phyloP scores from a whole-genome alignment of 495 filamentous ascomycete species.

The Xylaria venustula region DNA sequence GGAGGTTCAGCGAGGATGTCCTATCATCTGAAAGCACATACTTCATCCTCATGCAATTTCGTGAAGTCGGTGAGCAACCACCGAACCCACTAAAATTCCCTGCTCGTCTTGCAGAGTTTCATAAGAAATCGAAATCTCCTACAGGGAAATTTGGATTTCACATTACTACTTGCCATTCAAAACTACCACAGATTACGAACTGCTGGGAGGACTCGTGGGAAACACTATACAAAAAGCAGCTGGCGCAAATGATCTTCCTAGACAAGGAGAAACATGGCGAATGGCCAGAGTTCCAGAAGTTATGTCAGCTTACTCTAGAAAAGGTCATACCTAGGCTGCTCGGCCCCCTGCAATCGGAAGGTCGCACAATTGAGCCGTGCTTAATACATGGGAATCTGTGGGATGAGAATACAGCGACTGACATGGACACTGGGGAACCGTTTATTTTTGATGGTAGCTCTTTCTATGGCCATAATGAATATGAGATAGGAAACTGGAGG shows the following conservation, averaged over 20 bases:
- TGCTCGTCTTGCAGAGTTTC: constrained; percentile 32
- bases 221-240: constrained; percentile 29
- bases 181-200: constrained; percentile 15
- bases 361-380: constrained; percentile 35
- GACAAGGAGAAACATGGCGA: constrained; percentile 15
- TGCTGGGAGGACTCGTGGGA: constrained; percentile 44
- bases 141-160: constrained; percentile 50
- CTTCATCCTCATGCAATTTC: too few relatives aligned
- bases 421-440: constrained; percentile 27
- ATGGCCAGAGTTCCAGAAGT: constrained; percentile 10
- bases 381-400: constrained; percentile 45
- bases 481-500: constrained; percentile 39
- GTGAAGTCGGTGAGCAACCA: too few relatives aligned
- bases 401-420: constrained; percentile 38
- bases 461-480: constrained; percentile 48
- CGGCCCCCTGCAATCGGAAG: constrained; percentile 32
- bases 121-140: constrained; percentile 37
- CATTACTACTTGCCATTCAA: constrained; percentile 41
- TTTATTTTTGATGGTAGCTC: constrained; percentile 41
- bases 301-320: constrained; percentile 11
- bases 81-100: too few relatives aligned
- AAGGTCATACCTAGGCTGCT: constrained; percentile 33
- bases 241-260: constrained; percentile 8
- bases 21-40: too few relatives aligned
- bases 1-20: too few relatives aligned